Evolutionary conservation across 192 early-diverging fungal species (phyloP).

Genomic region (Mortierella hygrophila): DNA sequence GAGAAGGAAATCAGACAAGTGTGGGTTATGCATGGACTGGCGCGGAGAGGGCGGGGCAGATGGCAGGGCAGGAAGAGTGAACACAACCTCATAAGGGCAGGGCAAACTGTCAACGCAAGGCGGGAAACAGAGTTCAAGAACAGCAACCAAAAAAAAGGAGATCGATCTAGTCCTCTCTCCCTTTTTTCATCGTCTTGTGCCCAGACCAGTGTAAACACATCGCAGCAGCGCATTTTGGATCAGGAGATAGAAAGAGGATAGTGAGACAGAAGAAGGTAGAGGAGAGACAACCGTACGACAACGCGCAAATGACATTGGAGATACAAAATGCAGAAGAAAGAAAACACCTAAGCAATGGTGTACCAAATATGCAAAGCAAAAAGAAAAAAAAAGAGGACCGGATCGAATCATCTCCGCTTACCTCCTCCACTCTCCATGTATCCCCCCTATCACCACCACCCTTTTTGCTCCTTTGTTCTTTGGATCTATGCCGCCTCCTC

Average conservation of each 20-base stretch:
- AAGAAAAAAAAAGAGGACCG: not conserved
- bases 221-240: not conserved
- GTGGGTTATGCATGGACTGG: not conserved
- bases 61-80: not conserved
- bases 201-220: not conserved
- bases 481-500: not conserved
- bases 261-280: not conserved
- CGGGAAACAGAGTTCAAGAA: not conserved
- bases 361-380: not conserved
- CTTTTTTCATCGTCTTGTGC: not conserved
- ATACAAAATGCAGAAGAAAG: not conserved
- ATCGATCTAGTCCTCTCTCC: not conserved
- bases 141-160: not conserved
- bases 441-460: not conserved
- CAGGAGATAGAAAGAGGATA: not conserved
- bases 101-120: not conserved
- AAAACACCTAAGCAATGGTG: slow-evolving; percentile 3
- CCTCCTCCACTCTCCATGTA: not conserved
- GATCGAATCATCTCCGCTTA: slow-evolving; percentile 3
- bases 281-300: not conserved
- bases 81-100: not conserved
- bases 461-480: not conserved
- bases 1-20: no score
- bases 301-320: not conserved
- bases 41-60: not conserved